phyloP scores from a whole-genome alignment of 2,329 filamentous ascomycete species.

The Fusarium coffeatum region DNA sequence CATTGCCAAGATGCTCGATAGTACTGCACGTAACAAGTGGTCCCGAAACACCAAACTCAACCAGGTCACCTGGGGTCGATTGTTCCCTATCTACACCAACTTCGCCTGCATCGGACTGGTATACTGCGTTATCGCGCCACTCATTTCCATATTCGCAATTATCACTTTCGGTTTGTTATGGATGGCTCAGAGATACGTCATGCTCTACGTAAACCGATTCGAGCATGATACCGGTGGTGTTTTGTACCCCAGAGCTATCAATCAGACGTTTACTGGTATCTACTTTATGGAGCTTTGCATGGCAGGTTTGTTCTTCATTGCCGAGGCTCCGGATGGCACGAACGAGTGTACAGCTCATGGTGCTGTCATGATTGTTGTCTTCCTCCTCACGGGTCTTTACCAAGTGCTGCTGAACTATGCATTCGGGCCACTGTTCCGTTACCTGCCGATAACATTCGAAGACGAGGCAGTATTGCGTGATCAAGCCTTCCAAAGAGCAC shows the following conservation, averaged over 20 bases:
- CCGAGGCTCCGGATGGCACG: slow-evolving; percentile 64
- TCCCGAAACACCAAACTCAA: slow-evolving; percentile 81
- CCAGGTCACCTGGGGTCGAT: slow-evolving; percentile 87
- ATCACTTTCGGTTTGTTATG: slow-evolving; percentile 92
- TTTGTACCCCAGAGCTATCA: slow-evolving; percentile 90
- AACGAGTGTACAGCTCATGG: slow-evolving; percentile 79
- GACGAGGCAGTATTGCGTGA: slow-evolving; percentile 94
- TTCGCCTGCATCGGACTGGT: slow-evolving; percentile 92
- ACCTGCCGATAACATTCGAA: slow-evolving; percentile 93
- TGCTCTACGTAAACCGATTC: slow-evolving; percentile 93
- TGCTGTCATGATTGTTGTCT: slow-evolving; percentile 82
- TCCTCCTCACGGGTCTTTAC: slow-evolving; percentile 78
- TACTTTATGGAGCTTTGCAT: slow-evolving; percentile 95
- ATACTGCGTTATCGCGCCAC: slow-evolving; percentile 87
- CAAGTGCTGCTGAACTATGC: slow-evolving; percentile 84
- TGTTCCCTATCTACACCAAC: slow-evolving; percentile 97
- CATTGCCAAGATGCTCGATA: slow-evolving; percentile 83
- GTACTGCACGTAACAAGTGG: slow-evolving; percentile 86
- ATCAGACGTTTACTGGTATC: slow-evolving; percentile 92
- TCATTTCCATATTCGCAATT: slow-evolving; percentile 93
- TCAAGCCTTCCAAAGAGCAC: slow-evolving; percentile 84
- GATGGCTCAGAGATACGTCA: slow-evolving; percentile 96
- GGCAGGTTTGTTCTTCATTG: slow-evolving; percentile 89
- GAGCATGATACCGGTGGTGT: slow-evolving; percentile 91
- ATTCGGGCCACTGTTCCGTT: slow-evolving; percentile 86